Evolutionary conservation across 2,329 filamentous ascomycete species (phyloP), one percentile per base, ranked within the genome.

Genomic region (Fusarium transvaalense): DNA sequence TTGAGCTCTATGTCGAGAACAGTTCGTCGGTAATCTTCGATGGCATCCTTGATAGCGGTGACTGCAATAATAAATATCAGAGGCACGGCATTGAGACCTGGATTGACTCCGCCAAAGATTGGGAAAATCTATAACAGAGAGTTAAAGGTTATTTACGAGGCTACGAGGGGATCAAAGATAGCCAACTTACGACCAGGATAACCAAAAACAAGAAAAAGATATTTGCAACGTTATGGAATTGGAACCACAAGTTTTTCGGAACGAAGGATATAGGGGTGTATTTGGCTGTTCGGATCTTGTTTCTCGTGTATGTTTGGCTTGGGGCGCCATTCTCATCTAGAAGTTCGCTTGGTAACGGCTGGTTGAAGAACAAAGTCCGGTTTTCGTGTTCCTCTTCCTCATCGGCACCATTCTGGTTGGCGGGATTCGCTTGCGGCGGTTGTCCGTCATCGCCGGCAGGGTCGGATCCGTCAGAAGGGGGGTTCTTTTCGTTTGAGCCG

Each of bases 191-290:
- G 76, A 91, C 90, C 63, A 99, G 87, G 76, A 99, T 97, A 77
- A 97, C 94, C 74, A 95, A 87, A 82, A 98, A 97, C 73, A 98
- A 85, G 86, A 99, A 99, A 82, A 98, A 99, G 55, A 98, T 91
- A 79, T 99, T 99, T 76, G 96, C 96, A 75, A 99, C 91, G 77
- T 98, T 98, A 81, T 99, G 95, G 77, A 99, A 98, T 80, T 99
- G 97, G 70, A 97, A 93, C 89, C 91, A 99, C 76, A 99, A 78
- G 80, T 99, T 98, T 83, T 98, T 98, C 15, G 96, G 96, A 29
- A 99, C 80, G 80, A 99, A 99, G 63, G 92, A 97, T 68, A 99
- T 80, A 10, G 97, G 91, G 10, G 96, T 99, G 80, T 99, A 99
- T 81, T 98, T 99, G 62, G 96, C 93, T 5, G 96, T 99, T 73